phyloP scores from a whole-genome alignment of 345 rosid species.

The Eucalyptus globulus region DNA sequence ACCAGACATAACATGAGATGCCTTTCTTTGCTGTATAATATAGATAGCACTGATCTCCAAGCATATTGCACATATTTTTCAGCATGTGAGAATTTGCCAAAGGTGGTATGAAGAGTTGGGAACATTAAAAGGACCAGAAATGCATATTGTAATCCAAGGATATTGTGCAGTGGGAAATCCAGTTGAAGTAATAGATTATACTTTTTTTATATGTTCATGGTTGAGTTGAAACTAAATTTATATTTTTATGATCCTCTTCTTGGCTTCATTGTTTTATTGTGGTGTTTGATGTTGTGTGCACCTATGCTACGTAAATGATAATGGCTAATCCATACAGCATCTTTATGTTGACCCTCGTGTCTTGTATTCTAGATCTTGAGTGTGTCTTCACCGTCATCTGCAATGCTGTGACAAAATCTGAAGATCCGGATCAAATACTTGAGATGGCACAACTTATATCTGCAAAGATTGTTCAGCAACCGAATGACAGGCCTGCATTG shows the following conservation, averaged over 20 bases:
- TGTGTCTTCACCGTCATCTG: constrained; percentile 94
- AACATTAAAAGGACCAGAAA: background rate
- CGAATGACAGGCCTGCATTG: constrained; percentile 74
- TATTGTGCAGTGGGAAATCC: background rate
- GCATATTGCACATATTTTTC: background rate
- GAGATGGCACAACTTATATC: constrained; percentile 71
- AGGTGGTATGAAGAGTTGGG: background rate
- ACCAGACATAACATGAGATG: background rate
- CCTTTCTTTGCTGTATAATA: background rate
- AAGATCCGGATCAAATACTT: constrained; percentile 49
- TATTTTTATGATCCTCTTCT: background rate
- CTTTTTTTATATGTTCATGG: background rate
- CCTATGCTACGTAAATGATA: background rate
- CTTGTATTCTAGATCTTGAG: constrained; percentile 60
- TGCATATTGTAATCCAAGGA: background rate
- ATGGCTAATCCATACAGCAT: background rate
- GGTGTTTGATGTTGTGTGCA: background rate
- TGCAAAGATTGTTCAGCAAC: constrained; percentile 67
- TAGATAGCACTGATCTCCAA: background rate
- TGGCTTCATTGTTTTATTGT: background rate
- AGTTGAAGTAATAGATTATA: background rate
- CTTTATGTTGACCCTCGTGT: background rate
- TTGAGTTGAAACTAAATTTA: background rate
- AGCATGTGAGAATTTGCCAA: background rate
- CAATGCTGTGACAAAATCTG: constrained; percentile 60